Evolutionary conservation across 176 grass and related monocot species (phyloP), one percentile per base, ranked within the genome.

Genomic region (Oryza coarctata): DNA sequence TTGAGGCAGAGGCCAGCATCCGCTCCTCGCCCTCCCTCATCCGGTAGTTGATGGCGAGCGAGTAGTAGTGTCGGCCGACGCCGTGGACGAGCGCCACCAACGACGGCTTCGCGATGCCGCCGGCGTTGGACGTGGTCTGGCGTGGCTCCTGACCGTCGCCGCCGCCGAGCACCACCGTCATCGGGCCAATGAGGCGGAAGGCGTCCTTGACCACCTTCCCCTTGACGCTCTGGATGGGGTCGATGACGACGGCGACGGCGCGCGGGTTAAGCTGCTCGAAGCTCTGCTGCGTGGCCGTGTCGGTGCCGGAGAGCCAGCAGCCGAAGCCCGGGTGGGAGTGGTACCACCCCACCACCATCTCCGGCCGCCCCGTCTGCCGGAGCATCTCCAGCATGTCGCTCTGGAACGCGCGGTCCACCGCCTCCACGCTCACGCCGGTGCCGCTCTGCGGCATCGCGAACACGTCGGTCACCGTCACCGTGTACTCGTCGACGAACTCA

Each of bases 151-250:
- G 82, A 3, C n/a, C n/a, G n/a, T n/a, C n/a, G n/a, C 77, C 45
- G 45, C 4, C 41, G 41, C 18, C 85, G 34, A 85, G 78, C 88
- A 88, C 85, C 88, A 93, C 87, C 15, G 85, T 71, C 29, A 87
- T 50, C 34, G 85, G 91, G 49, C 88, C 85, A 31, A 90, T 85
- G 76, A 91, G 65, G 12, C 52, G 52, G 52, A 57, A 57, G 20
- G 52, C 52, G 20, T 57, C 89, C 43, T 88, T 93, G 50, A 93
- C 91, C 67, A 93, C 91, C 73, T 90, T 93, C 31, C 91, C 91
- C 30, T 34, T 90, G n/a, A 93, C 91, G 52, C 91, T 93, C 81
- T 93, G 88, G 65, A 93, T 90, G n/a, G 91, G 88, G 69, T 93
- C 91, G 70, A 93, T 69, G 8, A 93, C 91, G 66, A 93, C 91